phyloP scores from a whole-genome alignment of 148 eudicot genomes.

The Oxyria digyna region DNA sequence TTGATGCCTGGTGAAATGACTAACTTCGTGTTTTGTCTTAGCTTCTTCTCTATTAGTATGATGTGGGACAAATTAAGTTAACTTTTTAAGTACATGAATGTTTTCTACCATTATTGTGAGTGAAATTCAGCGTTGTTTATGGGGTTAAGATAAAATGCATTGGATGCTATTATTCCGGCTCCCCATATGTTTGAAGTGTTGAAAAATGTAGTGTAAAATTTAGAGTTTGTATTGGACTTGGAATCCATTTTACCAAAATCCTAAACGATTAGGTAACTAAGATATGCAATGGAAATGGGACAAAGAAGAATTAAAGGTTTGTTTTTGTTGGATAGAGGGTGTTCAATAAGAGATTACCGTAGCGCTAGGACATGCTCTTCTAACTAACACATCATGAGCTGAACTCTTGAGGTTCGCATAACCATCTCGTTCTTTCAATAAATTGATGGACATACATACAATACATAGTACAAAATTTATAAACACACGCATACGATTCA shows the following conservation, averaged over 20 bases:
- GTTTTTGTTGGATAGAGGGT: too few species aligned
- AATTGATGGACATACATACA: too few species aligned
- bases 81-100: conserved; percentile 1
- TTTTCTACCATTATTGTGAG: conserved; percentile 1
- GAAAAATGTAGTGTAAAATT: background rate
- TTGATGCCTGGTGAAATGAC: background rate
- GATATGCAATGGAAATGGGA: too few species aligned
- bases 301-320: too few species aligned
- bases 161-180: background rate
- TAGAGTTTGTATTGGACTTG: background rate
- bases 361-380: too few species aligned
- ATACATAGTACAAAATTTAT: too few species aligned
- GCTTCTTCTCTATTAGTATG: background rate
- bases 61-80: background rate
- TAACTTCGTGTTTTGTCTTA: background rate
- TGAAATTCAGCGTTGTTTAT: background rate
- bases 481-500: too few species aligned
- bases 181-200: background rate
- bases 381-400: too few species aligned
- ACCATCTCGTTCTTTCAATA: too few species aligned
- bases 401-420: too few species aligned
- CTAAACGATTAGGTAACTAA: too few species aligned
- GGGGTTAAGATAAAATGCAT: background rate
- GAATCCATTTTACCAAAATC: background rate
- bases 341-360: too few species aligned